phyloP scores from a whole-genome alignment of 331 rosid species.

The Cydonia oblonga region DNA sequence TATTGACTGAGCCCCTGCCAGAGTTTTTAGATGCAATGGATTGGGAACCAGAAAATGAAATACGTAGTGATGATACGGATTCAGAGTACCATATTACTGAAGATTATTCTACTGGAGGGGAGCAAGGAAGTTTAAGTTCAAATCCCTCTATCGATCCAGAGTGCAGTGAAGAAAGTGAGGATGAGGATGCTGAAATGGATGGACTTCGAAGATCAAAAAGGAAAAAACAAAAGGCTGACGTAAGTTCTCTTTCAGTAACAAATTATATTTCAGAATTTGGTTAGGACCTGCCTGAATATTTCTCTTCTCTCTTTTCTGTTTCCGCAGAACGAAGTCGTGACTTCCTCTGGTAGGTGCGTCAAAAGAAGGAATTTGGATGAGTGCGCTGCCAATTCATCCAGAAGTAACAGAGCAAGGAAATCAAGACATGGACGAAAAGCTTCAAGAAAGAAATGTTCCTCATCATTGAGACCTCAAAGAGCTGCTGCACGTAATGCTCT shows the following conservation, averaged over 20 bases:
- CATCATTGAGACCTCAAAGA: constrained; percentile 82
- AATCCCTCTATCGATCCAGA: constrained; percentile 54
- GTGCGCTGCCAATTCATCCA: constrained; percentile 41
- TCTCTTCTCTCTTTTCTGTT: constrained; percentile 15
- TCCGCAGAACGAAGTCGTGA: constrained; percentile 69
- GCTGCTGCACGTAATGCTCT: constrained; percentile 96
- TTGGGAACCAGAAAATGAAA: constrained; percentile 89
- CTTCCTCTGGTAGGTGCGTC: constrained; percentile 95
- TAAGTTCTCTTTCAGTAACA: constrained; percentile 25
- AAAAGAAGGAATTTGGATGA: constrained; percentile 88
- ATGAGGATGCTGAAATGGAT: constrained; percentile 48
- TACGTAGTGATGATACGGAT: constrained; percentile 75
- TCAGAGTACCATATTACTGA: constrained; percentile 83
- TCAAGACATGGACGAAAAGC: constrained; percentile 42
- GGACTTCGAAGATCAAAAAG: constrained; percentile 67
- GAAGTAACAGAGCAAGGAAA: constrained; percentile 45
- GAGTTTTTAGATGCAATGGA: constrained; percentile 79
- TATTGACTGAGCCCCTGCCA: constrained; percentile 62
- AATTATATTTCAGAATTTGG: not conserved
- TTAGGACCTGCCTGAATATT: constrained; percentile 8
- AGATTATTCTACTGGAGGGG: constrained; percentile 64
- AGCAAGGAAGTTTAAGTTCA: constrained; percentile 65
- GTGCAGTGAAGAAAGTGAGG: constrained; percentile 68
- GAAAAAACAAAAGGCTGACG: constrained; percentile 69
- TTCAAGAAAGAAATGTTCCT: constrained; percentile 53